Base-by-base conservation (phyloP, 306 rosid species). In the Ceratonia siliqua region DNA sequence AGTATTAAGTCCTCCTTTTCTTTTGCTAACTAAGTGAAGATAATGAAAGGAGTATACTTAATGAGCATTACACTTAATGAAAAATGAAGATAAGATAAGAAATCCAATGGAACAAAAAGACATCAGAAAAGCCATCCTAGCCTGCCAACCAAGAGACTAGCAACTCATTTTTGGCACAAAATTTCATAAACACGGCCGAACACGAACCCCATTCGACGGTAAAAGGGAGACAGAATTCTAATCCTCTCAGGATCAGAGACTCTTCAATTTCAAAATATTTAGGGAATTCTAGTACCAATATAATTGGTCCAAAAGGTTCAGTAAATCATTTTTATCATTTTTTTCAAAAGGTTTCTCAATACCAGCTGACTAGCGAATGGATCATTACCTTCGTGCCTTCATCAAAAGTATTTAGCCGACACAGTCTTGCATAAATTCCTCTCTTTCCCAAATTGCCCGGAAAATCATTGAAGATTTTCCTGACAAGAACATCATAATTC, bases 361-460 rank as follows among this genome's bases (percentile, higher is more conserved):
- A 36, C 17, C 38, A 10, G 24, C 13, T 3, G 11, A 24, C 17
- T 8, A 21, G 52, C 30, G 45, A 53, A 42, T 22, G 8, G 54
- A 42, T 25, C 54, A 43, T 56, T 80, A 89, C 98, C 99, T 90
- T 94, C 62, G 86, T 86, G 39, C 89, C 96, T 4, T 67, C 87
- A 74, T 89, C 96, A n/a, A 90, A 79, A 14, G 83, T 17, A 72
- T 78, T 87, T 24, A 56, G 65, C 27, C 70, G 75, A 69, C 93
- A 92, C 49, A 94, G 90, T 57, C 78, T 75, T 11, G 88, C 63
- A 25, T 85, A 94, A 75, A 92, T 86, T 62, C 79, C 96, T 69
- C 96, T 82, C 61, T 86, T 94, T 8, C 91, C 78, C 84, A 83
- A 67, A 70, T 68, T 58, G n/a, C 36, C 56, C 8, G 80, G 75